Evolutionary conservation across 2,329 filamentous ascomycete species (phyloP), one percentile per base, ranked within the genome.

Genomic region (Colletotrichum shisoi): DNA sequence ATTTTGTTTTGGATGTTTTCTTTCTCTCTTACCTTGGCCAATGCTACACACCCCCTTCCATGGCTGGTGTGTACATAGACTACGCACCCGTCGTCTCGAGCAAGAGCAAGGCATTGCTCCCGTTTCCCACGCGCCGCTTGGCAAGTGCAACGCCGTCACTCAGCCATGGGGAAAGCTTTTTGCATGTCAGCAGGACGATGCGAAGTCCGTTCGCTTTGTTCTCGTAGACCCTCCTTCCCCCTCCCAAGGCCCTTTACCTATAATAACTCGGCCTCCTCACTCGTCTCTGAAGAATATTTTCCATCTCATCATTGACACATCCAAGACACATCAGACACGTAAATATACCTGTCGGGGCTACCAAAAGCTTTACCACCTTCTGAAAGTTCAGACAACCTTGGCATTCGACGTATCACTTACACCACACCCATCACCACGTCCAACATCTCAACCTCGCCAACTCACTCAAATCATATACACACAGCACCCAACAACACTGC

Each of bases 111-210:
- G 27, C 45, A 34, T 49, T 40, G 45, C n/a, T 51, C 17, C 31
- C n/a, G 19, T 42, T 42, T 24, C 19, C 19, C 21, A 24, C 19
- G 52, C 52, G 37, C 37, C 19, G 37, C 44, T 34, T 31, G 51
- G 42, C 56, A 49, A 65, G 65, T 60, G 61, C 65, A 68, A 65
- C 61, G 61, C 61, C 65, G 65, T 64, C 61, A 65, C 56, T 51
- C 44, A 64, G 61, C 48, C 49, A 51, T 65, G 34, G 65, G 46
- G 62, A 54, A 57, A 40, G n/a, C 15, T 59, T 68, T 60, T 60
- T 64, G 61, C 65, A 56, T 39, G 65, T 68, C 65, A 68, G 54
- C 56, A 64, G 65, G 56, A 65, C 61, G 59, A 37, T 49, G 65
- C 65, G 34, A 24, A 58, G 46, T 42, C 60, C 37, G 60, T 62